Percentiles rank a stretch among this genome's conserved stretches.
Evolutionary conservation across 805 yeast genomes (phyloP).

Genomic region (Barnettozyma sp.): DNA sequence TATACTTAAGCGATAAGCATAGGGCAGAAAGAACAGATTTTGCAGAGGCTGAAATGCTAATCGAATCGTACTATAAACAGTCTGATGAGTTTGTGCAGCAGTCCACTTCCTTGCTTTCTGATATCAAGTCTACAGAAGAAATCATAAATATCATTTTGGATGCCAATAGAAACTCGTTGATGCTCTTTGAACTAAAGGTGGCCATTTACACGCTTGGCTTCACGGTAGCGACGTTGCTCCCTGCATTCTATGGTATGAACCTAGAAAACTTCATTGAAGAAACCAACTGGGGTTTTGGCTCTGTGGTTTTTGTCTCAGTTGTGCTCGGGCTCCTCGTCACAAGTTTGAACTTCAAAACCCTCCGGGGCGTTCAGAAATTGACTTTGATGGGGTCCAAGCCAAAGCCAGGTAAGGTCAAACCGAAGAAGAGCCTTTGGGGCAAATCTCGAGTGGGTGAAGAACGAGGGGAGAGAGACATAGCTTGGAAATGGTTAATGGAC

Average conservation of each 20-base stretch:
- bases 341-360: slow-evolving; percentile 45
- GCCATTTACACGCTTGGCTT: slow-evolving; percentile 80
- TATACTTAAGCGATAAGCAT: slow-evolving; percentile 56
- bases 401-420: slow-evolving; percentile 11
- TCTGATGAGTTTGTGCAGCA: slow-evolving; percentile 92
- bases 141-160: slow-evolving; percentile 87
- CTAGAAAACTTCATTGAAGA: slow-evolving; percentile 73
- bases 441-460: slow-evolving; percentile 12
- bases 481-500: slow-evolving; percentile 51
- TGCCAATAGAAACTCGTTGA: slow-evolving; percentile 82
- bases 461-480: slow-evolving; percentile 31
- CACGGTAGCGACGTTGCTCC: slow-evolving; percentile 76
- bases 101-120: slow-evolving; percentile 73
- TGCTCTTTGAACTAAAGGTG: slow-evolving; percentile 78
- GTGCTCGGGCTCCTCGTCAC: slow-evolving; percentile 51
- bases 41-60: slow-evolving; percentile 77
- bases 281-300: slow-evolving; percentile 53
- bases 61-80: slow-evolving; percentile 86
- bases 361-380: slow-evolving; percentile 56
- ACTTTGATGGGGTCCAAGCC: slow-evolving; percentile 41
- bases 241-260: slow-evolving; percentile 90
- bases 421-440: slow-evolving; percentile 21
- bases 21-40: slow-evolving; percentile 29
- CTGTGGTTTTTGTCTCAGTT: slow-evolving; percentile 46
- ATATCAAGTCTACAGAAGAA: slow-evolving; percentile 87